phyloP scores from a whole-genome alignment of 2,329 filamentous ascomycete genomes.

The Lachnellula subtilissima region DNA sequence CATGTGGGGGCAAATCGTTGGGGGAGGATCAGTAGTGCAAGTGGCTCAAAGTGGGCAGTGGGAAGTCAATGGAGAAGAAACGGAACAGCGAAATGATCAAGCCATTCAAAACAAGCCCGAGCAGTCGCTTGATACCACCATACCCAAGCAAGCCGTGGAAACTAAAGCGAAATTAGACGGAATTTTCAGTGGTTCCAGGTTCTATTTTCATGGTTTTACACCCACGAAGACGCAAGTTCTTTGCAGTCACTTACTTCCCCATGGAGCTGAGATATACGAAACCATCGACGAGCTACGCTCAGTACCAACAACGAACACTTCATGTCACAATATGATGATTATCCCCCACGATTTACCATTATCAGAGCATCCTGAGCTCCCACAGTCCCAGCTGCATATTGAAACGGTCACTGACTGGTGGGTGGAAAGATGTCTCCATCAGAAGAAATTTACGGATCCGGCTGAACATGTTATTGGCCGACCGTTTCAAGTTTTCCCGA shows the following conservation, averaged over 20 bases:
- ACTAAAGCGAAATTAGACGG: conserved; percentile 22
- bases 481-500: conserved; percentile 68
- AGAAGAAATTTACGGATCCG: conserved; percentile 66
- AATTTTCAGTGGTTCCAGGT: conserved; percentile 39
- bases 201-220: conserved; percentile 40
- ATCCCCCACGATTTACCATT: conserved; percentile 40
- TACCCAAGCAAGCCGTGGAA: conserved; percentile 14
- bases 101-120: not conserved
- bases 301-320: not conserved
- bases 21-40: conserved; percentile 33
- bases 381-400: conserved; percentile 34
- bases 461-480: conserved; percentile 66
- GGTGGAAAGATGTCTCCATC: conserved; percentile 81
- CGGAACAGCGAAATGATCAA: not conserved
- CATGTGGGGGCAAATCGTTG: conserved; percentile 88
- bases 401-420: conserved; percentile 81
- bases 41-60: conserved; percentile 27
- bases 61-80: conserved; percentile 18
- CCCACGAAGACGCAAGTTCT: conserved; percentile 35
- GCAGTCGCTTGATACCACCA: not conserved
- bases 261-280: conserved; percentile 30
- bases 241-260: conserved; percentile 32
- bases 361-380: conserved; percentile 27
- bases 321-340: conserved; percentile 33
- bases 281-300: conserved; percentile 17